Evolutionary conservation across 441 rosid species (phyloP), one percentile per base, ranked within the genome.

Genomic region (Theobroma grandiflorum): DNA sequence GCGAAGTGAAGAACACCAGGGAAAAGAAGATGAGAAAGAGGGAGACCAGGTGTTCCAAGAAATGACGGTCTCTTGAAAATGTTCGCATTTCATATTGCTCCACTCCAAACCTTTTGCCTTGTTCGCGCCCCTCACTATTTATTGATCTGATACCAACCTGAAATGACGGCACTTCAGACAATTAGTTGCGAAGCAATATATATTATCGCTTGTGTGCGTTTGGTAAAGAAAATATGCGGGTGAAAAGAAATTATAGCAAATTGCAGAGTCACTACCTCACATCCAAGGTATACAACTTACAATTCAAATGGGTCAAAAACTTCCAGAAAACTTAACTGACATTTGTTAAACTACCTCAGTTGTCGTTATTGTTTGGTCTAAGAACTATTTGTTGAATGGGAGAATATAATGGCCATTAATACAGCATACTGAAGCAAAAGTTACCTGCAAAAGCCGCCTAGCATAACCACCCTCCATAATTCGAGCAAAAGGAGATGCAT

Each of bases 401-500:
- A 26, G 9, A 26, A 20, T 26, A 67, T 31, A 33, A 62, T 47
- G 37, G 58, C 50, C 0, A 11, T n/a, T 45, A 49, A 52, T 12
- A 74, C 16, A 7, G 66, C 3, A 11, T 2, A 22, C 59, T 62
- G 80, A 35, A 52, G 59, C 43, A 75, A 33, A 73, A 79, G 38
- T 4, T 77, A 94, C 99, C 94, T 97, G 99, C 89, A 97, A 88
- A 79, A 97, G 96, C 22, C 97, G 85, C 43, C 99, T 84, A 37
- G 93, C 99, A 88, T 94, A 87, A 74, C 98, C 99, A 78, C 99
- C 98, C 87, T 97, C 99, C 99, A 97, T 95, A 57, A 97, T 95
- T 72, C 99, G 93, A 71, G 99, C 99, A 88, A 97, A 97, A 47
- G 99, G 94, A 78, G 99, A 97, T 26, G 99, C 99, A 87, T 97